Percentiles rank a stretch among this genome's conserved stretches.
phyloP scores from a whole-genome alignment of 306 rosid genomes.

The Arachis stenosperma region DNA sequence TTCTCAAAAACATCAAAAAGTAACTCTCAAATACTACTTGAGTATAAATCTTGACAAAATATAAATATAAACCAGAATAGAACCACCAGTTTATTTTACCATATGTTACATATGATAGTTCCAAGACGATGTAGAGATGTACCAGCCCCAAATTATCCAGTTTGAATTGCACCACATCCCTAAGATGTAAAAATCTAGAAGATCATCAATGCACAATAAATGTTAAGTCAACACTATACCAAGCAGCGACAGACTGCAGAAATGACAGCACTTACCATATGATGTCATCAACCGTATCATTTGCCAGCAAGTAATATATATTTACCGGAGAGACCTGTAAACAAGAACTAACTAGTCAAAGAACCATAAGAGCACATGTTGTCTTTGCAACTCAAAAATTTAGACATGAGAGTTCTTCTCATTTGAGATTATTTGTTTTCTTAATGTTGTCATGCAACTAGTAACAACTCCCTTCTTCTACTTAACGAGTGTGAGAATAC shows the following conservation, averaged over 20 bases:
- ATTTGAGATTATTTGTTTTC: slow-evolving; percentile 27
- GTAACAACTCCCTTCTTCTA: neutral
- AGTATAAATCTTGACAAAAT: slow-evolving; percentile 20
- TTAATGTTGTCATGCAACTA: slow-evolving; percentile 2
- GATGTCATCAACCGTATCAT: slow-evolving; percentile 94
- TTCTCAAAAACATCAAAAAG: too few relatives aligned
- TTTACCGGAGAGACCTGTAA: slow-evolving; percentile 85
- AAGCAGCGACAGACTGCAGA: slow-evolving; percentile 11
- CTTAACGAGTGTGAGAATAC: slow-evolving; percentile 45
- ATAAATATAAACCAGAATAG: slow-evolving; percentile 25
- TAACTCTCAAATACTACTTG: too few relatives aligned
- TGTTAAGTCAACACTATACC: slow-evolving; percentile 10
- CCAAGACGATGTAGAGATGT: slow-evolving; percentile 19
- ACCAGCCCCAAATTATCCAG: slow-evolving; percentile 97
- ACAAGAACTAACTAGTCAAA: slow-evolving; percentile 39
- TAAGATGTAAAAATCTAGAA: slow-evolving; percentile 38
- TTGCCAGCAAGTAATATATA: slow-evolving; percentile 86
- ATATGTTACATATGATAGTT: slow-evolving; percentile 21
- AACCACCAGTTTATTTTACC: slow-evolving; percentile 29
- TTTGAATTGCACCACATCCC: slow-evolving; percentile 97
- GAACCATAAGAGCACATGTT: slow-evolving; percentile 23
- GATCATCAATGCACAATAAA: slow-evolving; percentile 28
- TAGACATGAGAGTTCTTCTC: slow-evolving; percentile 13
- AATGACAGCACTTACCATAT: slow-evolving; percentile 65
- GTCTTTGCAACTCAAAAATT: slow-evolving; percentile 2